Evolutionary conservation across 345 rosid species (phyloP).

Genomic region (Syzygium oleosum): DNA sequence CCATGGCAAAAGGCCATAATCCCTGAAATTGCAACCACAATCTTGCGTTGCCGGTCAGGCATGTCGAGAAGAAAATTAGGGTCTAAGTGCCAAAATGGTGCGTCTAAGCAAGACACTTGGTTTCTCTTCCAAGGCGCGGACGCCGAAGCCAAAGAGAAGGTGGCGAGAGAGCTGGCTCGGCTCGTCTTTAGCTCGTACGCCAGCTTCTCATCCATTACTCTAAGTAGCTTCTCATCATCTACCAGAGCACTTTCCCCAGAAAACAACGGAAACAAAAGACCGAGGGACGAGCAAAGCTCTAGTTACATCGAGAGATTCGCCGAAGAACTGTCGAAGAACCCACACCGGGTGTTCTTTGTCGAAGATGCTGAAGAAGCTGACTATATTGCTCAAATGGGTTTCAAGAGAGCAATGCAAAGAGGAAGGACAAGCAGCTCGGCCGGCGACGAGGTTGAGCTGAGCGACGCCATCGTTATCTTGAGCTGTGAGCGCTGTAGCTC

Average conservation of each 20-base stretch:
- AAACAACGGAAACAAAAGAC: neutral
- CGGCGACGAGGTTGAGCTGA: constrained; percentile 27
- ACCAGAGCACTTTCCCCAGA: neutral
- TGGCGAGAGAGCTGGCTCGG: constrained; percentile 61
- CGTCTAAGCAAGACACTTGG: constrained; percentile 70
- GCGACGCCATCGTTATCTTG: constrained; percentile 20
- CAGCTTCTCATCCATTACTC: constrained; percentile 13
- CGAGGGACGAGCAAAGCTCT: neutral
- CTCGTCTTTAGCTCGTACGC: constrained; percentile 44
- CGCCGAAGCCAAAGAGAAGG: constrained; percentile 54
- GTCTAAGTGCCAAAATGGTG: neutral
- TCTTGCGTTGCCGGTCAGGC: constrained; percentile 74
- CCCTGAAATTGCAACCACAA: constrained; percentile 41
- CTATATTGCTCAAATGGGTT: neutral
- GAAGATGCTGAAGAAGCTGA: neutral
- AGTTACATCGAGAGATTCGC: neutral
- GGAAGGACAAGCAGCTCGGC: constrained; percentile 57
- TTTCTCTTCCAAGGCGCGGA: constrained; percentile 69
- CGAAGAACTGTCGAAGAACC: constrained; percentile 1
- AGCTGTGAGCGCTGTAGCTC: neutral
- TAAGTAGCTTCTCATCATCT: neutral
- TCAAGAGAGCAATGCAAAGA: constrained; percentile 18
- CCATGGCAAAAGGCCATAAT: constrained; percentile 62
- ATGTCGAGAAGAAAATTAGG: constrained; percentile 28
- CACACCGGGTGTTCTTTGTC: neutral